Base-by-base conservation (phyloP, 352 stramenopile genomes). In the Pythium coloratum region DNA sequence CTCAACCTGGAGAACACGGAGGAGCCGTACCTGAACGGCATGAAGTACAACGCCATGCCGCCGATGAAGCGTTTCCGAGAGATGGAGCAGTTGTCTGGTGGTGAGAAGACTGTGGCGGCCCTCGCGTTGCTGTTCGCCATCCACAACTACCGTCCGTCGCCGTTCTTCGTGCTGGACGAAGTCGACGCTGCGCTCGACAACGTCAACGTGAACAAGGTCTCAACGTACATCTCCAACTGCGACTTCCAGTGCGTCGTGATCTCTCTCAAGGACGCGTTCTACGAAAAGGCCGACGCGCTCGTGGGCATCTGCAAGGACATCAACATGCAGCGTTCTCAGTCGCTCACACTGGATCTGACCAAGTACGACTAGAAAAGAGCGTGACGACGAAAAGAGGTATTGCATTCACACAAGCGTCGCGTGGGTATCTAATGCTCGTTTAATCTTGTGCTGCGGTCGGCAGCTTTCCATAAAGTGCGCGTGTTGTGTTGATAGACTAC, bases 91-190 rank as follows among this genome's bases (percentile, higher is more conserved):
- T 77, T 99, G 7, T 99, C 94, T 26, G 98, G 98, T 40, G 98
- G 98, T 14, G 98, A 99, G 82, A 99, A 99, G 77, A 99, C 97
- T 1, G 95, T 99, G 0, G 98, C 98, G 7, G 96, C 97, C n/a
- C 84, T 99, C 8, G 98, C 97, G 12, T 78, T 99, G 30, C 78
- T 99, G 9, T 99, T 99, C 76, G 97, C 97, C 1, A 99, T 99
- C 70, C 97, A 99, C 84, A 98, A 95, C 30, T 99, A 96, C 69
- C 92, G 89, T 0, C 94, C 92, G 7, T 96, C 95, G 0, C 95
- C 95, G 0, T 99, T 99, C 76, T 99, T 99, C 68, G 97, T 99
- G 20, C 97, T 99, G 76, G 98, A 99, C 76, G 98, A 99, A 84
- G 97, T 99, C 28, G 98, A 99, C 84, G 98, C 97, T 3, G 98